Conservation (phyloP, 176 grass and related monocot genomes). For the Melocanna baccifera region DNA sequence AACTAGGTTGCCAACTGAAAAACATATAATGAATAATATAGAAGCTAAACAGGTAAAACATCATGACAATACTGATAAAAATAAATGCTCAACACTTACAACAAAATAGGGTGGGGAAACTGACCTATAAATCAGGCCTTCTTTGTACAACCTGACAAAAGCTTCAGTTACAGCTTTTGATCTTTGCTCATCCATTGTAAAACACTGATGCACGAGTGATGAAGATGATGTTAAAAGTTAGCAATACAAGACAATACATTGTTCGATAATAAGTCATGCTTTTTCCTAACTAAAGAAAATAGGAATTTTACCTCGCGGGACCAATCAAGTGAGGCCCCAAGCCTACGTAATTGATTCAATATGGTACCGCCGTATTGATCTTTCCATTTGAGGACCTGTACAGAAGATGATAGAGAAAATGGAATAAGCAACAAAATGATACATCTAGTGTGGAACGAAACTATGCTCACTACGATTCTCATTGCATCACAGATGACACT, state of each 20-base stretch:
- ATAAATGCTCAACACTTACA: slow-evolving; percentile 9
- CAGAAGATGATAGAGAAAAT: slow-evolving; percentile 27
- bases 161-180: slow-evolving; percentile 87
- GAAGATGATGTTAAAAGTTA: slow-evolving; percentile 10
- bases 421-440: slow-evolving; percentile 5
- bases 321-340: slow-evolving; percentile 96
- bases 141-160: slow-evolving; percentile 81
- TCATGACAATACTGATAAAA: neutral
- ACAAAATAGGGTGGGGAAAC: slow-evolving; percentile 23
- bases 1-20: neutral
- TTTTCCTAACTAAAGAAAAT: slow-evolving; percentile 20
- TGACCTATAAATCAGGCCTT: slow-evolving; percentile 87
- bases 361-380: slow-evolving; percentile 77
- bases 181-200: slow-evolving; percentile 90
- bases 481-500: neutral
- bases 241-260: slow-evolving; percentile 1
- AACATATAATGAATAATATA: neutral
- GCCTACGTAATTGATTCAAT: slow-evolving; percentile 72
- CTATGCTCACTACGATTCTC: neutral
- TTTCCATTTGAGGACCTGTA: slow-evolving; percentile 95
- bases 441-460: neutral
- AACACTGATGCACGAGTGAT: slow-evolving; percentile 60
- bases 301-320: slow-evolving; percentile 62
- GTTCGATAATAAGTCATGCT: neutral
- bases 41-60: neutral